A percentile compares a stretch with the other conserved stretches of the same genome.
phyloP scores from a whole-genome alignment of 2,329 filamentous ascomycete species.

The Aspergillus hiratsukae region DNA sequence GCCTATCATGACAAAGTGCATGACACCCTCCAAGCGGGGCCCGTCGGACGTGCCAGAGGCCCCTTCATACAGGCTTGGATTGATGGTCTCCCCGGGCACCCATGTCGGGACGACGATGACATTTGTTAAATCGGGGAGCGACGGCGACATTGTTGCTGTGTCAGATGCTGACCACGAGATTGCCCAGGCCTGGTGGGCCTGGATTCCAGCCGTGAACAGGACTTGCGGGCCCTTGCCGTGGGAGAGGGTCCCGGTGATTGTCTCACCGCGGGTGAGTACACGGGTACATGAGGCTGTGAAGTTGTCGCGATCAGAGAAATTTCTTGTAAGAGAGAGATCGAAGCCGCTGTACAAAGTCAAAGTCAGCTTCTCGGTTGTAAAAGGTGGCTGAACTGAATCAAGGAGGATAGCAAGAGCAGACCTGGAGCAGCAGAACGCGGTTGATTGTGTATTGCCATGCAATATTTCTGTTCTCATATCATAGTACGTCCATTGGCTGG shows the following conservation, averaged over 20 bases:
- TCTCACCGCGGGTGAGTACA: background rate
- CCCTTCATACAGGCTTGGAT: too few relatives aligned
- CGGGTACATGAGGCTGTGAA: background rate
- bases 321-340: background rate
- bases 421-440: background rate
- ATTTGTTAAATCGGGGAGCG: background rate
- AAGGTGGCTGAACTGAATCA: background rate
- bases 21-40: too few relatives aligned
- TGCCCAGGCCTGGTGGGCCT: background rate
- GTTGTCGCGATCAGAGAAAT: background rate
- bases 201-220: background rate
- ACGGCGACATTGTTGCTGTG: background rate
- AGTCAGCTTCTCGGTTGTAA: too few relatives aligned
- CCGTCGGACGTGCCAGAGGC: too few relatives aligned
- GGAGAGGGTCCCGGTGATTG: background rate
- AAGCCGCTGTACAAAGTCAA: background rate
- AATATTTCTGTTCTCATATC: background rate
- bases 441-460: background rate
- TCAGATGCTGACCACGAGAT: background rate
- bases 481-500: background rate
- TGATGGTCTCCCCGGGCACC: constrained; percentile 1
- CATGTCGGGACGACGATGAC: background rate
- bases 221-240: background rate
- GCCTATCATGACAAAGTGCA: too few relatives aligned
- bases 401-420: background rate